phyloP scores from a whole-genome alignment of 352 stramenopile genomes.

The Thalassiosira livingstoniorum region DNA sequence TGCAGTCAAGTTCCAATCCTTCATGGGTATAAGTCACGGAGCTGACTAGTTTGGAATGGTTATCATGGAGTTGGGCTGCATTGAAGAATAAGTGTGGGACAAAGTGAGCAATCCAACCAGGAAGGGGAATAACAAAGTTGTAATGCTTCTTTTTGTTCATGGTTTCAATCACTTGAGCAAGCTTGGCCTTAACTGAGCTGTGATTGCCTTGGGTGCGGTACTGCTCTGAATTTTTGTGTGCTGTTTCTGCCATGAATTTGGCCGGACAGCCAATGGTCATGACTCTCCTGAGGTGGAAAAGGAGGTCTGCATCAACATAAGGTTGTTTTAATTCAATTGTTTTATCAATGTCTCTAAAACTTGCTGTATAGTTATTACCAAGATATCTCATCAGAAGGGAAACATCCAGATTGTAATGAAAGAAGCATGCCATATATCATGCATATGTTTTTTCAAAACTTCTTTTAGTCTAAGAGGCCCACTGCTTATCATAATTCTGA shows the following conservation, averaged over 20 bases:
- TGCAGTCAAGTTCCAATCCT: constrained; percentile 20
- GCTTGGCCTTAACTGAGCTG: background rate
- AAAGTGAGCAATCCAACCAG: constrained; percentile 26
- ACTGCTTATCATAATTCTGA: background rate
- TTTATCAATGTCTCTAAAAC: background rate
- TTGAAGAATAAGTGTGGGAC: constrained; percentile 50
- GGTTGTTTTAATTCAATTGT: background rate
- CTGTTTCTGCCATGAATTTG: constrained; percentile 4
- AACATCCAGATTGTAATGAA: constrained; percentile 26
- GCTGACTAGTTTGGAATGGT: constrained; percentile 26
- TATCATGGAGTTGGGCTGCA: background rate
- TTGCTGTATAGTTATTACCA: constrained; percentile 21
- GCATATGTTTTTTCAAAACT: background rate
- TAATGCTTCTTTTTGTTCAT: constrained; percentile 43
- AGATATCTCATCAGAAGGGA: constrained; percentile 13
- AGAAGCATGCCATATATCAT: constrained; percentile 1
- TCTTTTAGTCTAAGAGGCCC: background rate
- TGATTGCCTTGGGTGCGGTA: constrained; percentile 19
- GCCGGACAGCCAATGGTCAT: constrained; percentile 20
- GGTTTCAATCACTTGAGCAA: constrained; percentile 1
- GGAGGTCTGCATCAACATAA: background rate
- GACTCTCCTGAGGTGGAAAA: constrained; percentile 1
- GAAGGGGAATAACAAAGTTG: constrained; percentile 35
- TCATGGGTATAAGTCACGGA: constrained; percentile 39
- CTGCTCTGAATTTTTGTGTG: constrained; percentile 6